Percentiles rank a stretch among this genome's conserved stretches.
Conservation (phyloP, 768 basidiomycete species). For the Serendipita indica region DNA sequence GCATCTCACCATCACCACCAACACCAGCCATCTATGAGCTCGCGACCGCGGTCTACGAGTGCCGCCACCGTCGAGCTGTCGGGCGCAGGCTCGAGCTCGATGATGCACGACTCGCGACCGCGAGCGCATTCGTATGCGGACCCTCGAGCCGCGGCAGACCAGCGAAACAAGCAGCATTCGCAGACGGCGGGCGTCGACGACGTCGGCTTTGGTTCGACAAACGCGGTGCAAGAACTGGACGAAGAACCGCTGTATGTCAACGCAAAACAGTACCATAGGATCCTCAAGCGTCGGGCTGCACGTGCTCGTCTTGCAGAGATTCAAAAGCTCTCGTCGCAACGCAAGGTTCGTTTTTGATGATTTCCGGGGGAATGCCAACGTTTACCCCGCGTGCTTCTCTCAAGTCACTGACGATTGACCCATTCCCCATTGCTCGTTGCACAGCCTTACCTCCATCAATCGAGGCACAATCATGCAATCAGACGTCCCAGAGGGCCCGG, state of each 20-base stretch:
- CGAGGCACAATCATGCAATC: slow-evolving; percentile 96
- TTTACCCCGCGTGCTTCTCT: slow-evolving; percentile 5
- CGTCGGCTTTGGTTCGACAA: neutral
- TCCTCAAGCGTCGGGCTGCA: slow-evolving; percentile 86
- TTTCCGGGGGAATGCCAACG: neutral
- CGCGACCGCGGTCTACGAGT: neutral
- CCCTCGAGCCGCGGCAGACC: neutral
- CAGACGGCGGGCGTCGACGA: neutral
- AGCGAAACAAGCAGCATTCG: neutral
- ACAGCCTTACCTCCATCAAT: slow-evolving; percentile 96
- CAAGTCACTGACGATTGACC: neutral
- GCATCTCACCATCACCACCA: neutral
- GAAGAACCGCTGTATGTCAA: slow-evolving; percentile 99
- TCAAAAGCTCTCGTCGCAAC: slow-evolving; percentile 77
- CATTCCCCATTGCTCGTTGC: neutral
- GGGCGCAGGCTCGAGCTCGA: neutral
- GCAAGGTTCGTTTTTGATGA: slow-evolving; percentile 48
- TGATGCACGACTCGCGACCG: slow-evolving; percentile 5
- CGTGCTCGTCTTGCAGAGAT: slow-evolving; percentile 86
- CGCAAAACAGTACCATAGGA: slow-evolving; percentile 97
- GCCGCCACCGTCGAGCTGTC: neutral
- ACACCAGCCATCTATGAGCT: neutral
- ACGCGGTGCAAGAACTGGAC: slow-evolving; percentile 34
- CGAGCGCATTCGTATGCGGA: slow-evolving; percentile 3
- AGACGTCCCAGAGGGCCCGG: slow-evolving; percentile 92